Evolutionary conservation across 2,329 filamentous ascomycete species (phyloP).

Genomic region (Diaporthe capsici): DNA sequence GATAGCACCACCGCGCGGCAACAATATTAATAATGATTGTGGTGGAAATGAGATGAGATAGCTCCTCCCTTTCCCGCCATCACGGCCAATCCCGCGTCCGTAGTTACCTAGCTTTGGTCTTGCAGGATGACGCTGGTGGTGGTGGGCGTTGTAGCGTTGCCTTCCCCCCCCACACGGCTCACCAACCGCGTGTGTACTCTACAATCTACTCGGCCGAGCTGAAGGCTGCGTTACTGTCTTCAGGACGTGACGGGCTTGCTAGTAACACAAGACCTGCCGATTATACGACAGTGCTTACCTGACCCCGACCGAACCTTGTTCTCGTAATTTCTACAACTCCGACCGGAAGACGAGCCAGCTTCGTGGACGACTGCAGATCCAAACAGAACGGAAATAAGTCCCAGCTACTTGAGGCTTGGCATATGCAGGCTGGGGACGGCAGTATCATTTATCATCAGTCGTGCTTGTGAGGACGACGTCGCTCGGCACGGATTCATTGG

Average conservation of each 20-base stretch:
- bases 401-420: slow-evolving; percentile 29
- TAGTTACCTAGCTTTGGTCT: not conserved
- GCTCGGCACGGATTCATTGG: not conserved
- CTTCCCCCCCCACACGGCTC: slow-evolving; percentile 6
- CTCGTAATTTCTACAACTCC: slow-evolving; percentile 30
- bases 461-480: slow-evolving; percentile 16
- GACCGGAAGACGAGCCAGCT: slow-evolving; percentile 32
- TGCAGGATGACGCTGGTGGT: slow-evolving; percentile 29
- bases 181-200: not conserved
- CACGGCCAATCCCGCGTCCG: slow-evolving; percentile 8
- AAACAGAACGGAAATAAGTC: slow-evolving; percentile 28
- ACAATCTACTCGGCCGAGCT: not conserved
- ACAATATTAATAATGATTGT: slow-evolving; percentile 23
- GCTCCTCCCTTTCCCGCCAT: not conserved
- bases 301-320: slow-evolving; percentile 7
- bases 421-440: slow-evolving; percentile 29
- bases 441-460: slow-evolving; percentile 25
- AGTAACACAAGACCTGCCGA: not conserved
- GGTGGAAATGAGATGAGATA: slow-evolving; percentile 31
- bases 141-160: not conserved
- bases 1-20: slow-evolving; percentile 10
- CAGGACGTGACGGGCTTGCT: not conserved
- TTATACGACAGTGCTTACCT: slow-evolving; percentile 21
- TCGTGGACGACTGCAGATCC: slow-evolving; percentile 30
- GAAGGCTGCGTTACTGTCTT: not conserved